Percentiles rank a stretch among this genome's conserved stretches.
phyloP scores from a whole-genome alignment of 2,329 filamentous ascomycete species.

The Fragosphaeria purpurea region DNA sequence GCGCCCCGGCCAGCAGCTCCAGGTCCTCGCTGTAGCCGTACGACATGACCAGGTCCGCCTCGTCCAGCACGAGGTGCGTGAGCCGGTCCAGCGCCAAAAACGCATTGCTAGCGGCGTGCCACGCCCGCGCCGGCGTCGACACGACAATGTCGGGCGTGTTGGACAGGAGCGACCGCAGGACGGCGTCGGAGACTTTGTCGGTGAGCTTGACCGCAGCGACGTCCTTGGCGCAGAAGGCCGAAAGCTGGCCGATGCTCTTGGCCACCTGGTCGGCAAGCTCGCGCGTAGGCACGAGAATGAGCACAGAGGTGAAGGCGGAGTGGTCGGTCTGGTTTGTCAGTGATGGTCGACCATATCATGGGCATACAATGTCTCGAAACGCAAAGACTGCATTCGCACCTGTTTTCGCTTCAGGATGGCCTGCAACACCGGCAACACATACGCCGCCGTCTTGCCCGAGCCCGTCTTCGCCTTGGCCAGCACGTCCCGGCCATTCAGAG shows the following conservation, averaged over 20 bases:
- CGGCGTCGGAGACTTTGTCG: constrained; percentile 79
- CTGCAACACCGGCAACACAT: constrained; percentile 81
- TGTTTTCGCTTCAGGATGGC: constrained; percentile 68
- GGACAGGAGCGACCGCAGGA: constrained; percentile 76
- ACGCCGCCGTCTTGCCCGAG: constrained; percentile 95
- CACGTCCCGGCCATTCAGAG: constrained; percentile 79
- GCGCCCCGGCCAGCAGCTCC: constrained; percentile 61
- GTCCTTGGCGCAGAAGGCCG: constrained; percentile 75
- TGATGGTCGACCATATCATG: no score
- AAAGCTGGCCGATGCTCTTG: constrained; percentile 65
- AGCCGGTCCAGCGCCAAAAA: constrained; percentile 62
- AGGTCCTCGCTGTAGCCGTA: constrained; percentile 93
- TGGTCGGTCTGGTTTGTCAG: constrained; percentile 32
- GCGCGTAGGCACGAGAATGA: constrained; percentile 88
- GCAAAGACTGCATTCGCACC: constrained; percentile 9
- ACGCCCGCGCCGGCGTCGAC: constrained; percentile 78
- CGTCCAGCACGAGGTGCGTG: constrained; percentile 76
- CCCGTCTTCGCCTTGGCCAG: constrained; percentile 89
- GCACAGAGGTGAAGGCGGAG: constrained; percentile 52
- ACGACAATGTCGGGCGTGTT: constrained; percentile 84
- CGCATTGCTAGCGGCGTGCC: constrained; percentile 63
- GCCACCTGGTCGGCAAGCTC: constrained; percentile 89
- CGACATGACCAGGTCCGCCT: constrained; percentile 85
- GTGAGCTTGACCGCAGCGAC: constrained; percentile 77
- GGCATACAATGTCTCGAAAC: no score